Evolutionary conservation across 768 basidiomycete genomes (phyloP), one percentile per base, ranked within the genome.

Genomic region (Clathrus columnatus): DNA sequence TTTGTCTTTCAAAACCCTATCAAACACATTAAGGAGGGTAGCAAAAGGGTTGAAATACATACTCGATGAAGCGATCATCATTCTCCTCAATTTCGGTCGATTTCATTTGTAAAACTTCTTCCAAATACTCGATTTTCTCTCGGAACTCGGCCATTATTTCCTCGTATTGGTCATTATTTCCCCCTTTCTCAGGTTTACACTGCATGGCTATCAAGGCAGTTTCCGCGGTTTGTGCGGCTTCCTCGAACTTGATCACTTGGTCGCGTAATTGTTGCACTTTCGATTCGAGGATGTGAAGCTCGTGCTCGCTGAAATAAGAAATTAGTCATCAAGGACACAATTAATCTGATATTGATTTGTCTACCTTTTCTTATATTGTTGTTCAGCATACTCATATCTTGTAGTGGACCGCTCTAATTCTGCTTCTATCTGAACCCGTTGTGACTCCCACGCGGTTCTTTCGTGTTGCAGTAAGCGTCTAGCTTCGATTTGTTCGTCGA

Each of bases 31-130:
- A 48, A 29, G 41, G 30, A 43, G 51, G 24, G 61, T 48, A 50
- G 48, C 41, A 2, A 27, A 47, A n/a, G 32, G 11, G 18, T 24
- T 58, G 20, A 17, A 21, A 7, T n/a, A 74, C 84, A 61, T 69
- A 91, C 88, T 84, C 85, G 57, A 91, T 79, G 50, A 82, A 80
- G 30, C 80, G 80, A 63, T 91, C 89, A 61, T 91, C 88, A 54
- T 91, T 87, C 61, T 85, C 86, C 64, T 91, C 88, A 54, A 91
- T 87, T 69, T 91, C 88, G 14, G 74, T 67, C 57, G 83, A 86
- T 67, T 89, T 91, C 43, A 68, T 72, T 55, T 75, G 75, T 44
- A 91, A 69, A 44, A 87, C 70, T 45, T 82, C 80, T 61, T 91
- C 88, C 82, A 89, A 84, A 65, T 89, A 85, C 30, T 72, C 75